A percentile compares a stretch with the other conserved stretches of the same genome.
Conservation (phyloP, 805 yeast genomes). For the Monosporozyma unispora region DNA sequence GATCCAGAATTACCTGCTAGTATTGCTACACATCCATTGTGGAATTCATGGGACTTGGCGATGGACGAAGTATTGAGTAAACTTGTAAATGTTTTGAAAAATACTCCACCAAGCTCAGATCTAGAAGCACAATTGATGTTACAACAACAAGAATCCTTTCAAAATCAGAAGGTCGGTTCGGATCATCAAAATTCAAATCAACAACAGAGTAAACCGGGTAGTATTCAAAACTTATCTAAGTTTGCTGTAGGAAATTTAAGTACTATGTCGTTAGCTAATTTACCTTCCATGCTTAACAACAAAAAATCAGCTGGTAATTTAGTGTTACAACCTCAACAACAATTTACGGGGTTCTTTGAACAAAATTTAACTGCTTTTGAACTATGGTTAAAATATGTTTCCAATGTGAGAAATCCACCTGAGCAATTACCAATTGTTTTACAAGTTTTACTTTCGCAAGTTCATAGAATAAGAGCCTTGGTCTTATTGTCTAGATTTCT, state of each 20-base stretch:
- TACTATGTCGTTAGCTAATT: constrained; percentile 30
- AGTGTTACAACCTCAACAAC: constrained; percentile 39
- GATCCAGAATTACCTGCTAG: constrained; percentile 87
- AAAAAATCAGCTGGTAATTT: constrained; percentile 10
- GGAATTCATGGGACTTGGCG: constrained; percentile 98
- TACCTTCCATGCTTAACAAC: constrained; percentile 8
- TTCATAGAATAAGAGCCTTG: constrained; percentile 83
- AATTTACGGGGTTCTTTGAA: constrained; percentile 90
- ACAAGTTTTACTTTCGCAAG: constrained; percentile 88
- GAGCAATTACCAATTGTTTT: constrained; percentile 91
- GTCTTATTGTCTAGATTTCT: constrained; percentile 75
- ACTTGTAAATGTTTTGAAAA: constrained; percentile 39
- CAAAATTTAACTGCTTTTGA: constrained; percentile 95
- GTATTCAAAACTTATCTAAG: constrained; percentile 22
- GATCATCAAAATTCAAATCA: neutral
- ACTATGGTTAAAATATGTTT: constrained; percentile 87
- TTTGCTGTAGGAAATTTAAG: constrained; percentile 29
- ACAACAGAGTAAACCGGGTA: constrained; percentile 10
- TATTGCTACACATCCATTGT: constrained; percentile 76
- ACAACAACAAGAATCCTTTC: constrained; percentile 21
- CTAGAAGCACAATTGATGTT: constrained; percentile 19
- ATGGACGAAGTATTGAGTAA: constrained; percentile 86
- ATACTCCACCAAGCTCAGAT: constrained; percentile 26
- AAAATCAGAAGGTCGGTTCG: constrained; percentile 4
- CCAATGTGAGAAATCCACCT: constrained; percentile 78